Conservation (phyloP, 2,329 filamentous ascomycete species). For the Aspergillus fischeri region DNA sequence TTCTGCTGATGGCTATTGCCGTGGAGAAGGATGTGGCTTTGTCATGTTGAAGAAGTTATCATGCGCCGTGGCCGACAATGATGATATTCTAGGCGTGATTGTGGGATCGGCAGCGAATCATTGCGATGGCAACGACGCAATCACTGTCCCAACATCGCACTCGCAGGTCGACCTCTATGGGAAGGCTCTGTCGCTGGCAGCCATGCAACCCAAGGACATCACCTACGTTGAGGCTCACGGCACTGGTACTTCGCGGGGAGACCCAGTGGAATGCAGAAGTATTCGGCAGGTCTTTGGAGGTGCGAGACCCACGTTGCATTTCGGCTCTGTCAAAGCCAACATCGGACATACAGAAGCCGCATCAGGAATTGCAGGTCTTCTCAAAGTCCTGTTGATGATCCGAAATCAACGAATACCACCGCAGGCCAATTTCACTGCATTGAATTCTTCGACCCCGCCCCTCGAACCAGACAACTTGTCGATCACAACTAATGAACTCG, state of each 20-base stretch:
- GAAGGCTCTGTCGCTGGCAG: neutral
- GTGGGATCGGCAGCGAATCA: slow-evolving; percentile 1
- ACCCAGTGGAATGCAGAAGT: slow-evolving; percentile 4
- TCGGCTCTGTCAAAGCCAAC: slow-evolving; percentile 23
- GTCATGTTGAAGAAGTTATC: slow-evolving; percentile 45
- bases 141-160: neutral
- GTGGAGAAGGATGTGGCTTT: slow-evolving; percentile 43
- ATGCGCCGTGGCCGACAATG: slow-evolving; percentile 34
- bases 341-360: slow-evolving; percentile 27
- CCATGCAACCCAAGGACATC: neutral
- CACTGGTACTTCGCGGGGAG: slow-evolving; percentile 4
- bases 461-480: neutral
- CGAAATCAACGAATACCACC: neutral
- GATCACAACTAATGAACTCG: neutral
- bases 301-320: neutral
- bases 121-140: neutral
- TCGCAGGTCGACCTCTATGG: slow-evolving; percentile 1
- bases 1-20: slow-evolving; percentile 46
- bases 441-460: slow-evolving; percentile 1
- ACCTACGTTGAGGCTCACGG: slow-evolving; percentile 7
- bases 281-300: slow-evolving; percentile 1
- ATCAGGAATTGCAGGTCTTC: slow-evolving; percentile 20
- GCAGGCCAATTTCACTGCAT: slow-evolving; percentile 1
- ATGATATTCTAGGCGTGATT: slow-evolving; percentile 7
- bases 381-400: slow-evolving; percentile 20